Evolutionary conservation across 179 eudicot genomes (phyloP), one percentile per base, ranked within the genome.

Genomic region (Spinacia oleracea): DNA sequence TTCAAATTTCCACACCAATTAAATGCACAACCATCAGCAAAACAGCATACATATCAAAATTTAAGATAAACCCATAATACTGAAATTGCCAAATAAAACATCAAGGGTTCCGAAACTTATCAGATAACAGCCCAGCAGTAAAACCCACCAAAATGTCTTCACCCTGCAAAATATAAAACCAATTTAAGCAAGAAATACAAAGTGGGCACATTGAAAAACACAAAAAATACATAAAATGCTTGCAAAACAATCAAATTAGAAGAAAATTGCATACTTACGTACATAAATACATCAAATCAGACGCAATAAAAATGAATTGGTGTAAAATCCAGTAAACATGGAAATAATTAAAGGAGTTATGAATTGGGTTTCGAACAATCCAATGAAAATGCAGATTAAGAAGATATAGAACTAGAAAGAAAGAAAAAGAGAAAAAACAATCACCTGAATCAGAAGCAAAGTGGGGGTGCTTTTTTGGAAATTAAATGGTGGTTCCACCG

Each of bases 361-460:
- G 32, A 15, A 64, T 31, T 32, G 4, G n/a, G n/a, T 14, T 11
- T 31, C 9, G 6, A 0, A 38, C 40, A 66, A 38, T 16, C 6
- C 43, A 66, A 66, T 35, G 25, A 66, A 69, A 43, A 20, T 35
- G 42, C 2, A 50, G 40, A 29, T 9, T 14, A 27, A 60, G 42
- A 32, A 46, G 38, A 67, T 58, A 38, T 21, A 66, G n/a, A n/a
- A n/a, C n/a, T 29, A 62, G 67, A 53, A 21, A 10, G 43, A 34
- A 65, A 18, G 46, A 20, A 75, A 66, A 76, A 70, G 34, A 70
- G 45, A 76, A 35, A 77, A 29, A 43, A 12, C 51, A 84, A 31
- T 90, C 91, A 90, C 93, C 96, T 93, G 91, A 93, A 93, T 88
- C 85, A 83, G 86, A 87, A 81, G 86, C 86, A 86, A 89, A 82